phyloP scores from a whole-genome alignment of 2,329 filamentous ascomycete species.

The Didymella pinodella region DNA sequence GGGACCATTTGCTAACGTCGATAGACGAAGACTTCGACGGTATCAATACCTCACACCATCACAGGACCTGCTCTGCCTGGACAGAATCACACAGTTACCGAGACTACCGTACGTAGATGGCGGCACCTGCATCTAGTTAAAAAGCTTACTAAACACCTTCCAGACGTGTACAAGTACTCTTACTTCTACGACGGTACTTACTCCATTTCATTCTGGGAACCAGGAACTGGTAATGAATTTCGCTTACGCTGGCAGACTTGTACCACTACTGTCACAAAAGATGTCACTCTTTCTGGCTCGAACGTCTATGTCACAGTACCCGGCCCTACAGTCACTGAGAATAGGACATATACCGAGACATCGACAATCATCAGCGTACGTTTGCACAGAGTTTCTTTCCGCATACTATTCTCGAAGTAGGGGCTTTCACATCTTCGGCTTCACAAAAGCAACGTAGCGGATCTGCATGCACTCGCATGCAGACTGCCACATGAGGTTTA shows the following conservation, averaged over 20 bases:
- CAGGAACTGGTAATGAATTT: too few species aligned
- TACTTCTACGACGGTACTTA: constrained; percentile 5
- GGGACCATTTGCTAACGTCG: neutral
- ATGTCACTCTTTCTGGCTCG: constrained; percentile 21
- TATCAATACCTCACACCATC: constrained; percentile 6
- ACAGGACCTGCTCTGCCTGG: constrained; percentile 14
- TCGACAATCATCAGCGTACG: constrained; percentile 31
- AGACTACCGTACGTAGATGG: constrained; percentile 13
- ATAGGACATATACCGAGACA: constrained; percentile 21
- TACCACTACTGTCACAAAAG: constrained; percentile 22
- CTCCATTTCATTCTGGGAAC: neutral
- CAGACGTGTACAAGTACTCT: constrained; percentile 19
- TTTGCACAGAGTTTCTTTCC: neutral
- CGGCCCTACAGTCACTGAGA: constrained; percentile 14
- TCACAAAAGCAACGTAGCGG: neutral
- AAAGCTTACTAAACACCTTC: neutral
- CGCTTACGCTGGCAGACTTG: constrained; percentile 12
- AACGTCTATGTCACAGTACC: constrained; percentile 6
- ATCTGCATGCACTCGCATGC: neutral
- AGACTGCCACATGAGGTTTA: neutral
- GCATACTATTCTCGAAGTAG: neutral
- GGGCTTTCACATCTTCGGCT: neutral
- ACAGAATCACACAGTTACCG: constrained; percentile 8
- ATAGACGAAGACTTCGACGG: constrained; percentile 6
- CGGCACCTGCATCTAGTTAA: neutral